Evolutionary conservation across 257 asterid species (phyloP), one percentile per base, ranked within the genome.

Genomic region (Ajuga chamaepitys): DNA sequence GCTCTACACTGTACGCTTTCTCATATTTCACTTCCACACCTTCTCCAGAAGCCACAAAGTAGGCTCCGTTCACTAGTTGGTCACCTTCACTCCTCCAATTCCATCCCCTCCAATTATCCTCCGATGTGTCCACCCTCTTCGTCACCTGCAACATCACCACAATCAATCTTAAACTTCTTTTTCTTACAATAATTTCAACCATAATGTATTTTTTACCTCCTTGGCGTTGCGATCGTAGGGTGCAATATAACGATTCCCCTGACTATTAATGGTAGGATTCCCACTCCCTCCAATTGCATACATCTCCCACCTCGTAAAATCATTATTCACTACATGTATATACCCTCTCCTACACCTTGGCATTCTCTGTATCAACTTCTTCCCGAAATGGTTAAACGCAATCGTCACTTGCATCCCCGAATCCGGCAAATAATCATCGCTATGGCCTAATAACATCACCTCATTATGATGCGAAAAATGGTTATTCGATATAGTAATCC

Each of bases 231-330:
- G 63, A 35, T 77, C 75, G 22, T 34, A 62, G 0, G 82, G 78
- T 3, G 82, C 82, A 2, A 68, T 77, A n/a, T 72, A 77, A 0
- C 78, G 82, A 65, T 77, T 77, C 18, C 78, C 82, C 48, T 77
- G 78, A 28, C 82, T 77, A 24, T 77, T 77, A 61, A 77, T 77
- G 28, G 82, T 77, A 9, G 82, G 82, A 28, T 64, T 77, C 30
- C 76, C 82, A 16, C 82, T 77, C 2, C 82, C 82, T 4, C 82
- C 78, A 1, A 77, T 77, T 0, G 82, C 82, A 40, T 77, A 77
- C 82, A 77, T 77, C 45, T 77, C 78, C 82, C 82, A 77, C 72
- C 64, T 50, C 4, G 81, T 77, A 13, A 71, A 76, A 24, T 76
- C 81, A 32, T 76, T 76, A 30, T 76, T 76, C 9, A 76, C 81